phyloP scores from a whole-genome alignment of 108 stramenopile genomes.

The Cyclotella choctawhatcheeana region DNA sequence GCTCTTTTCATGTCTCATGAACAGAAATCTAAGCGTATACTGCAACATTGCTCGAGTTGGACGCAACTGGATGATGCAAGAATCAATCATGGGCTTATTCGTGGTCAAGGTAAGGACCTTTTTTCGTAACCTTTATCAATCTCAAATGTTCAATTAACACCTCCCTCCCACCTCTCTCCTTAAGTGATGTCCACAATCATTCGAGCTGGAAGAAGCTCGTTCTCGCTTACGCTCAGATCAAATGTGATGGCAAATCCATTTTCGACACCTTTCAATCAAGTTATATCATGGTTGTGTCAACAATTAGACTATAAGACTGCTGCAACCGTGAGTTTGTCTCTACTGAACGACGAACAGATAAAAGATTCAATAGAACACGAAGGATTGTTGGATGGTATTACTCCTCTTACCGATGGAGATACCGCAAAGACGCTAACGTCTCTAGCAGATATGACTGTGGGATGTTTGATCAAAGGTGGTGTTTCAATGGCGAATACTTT shows the following conservation, averaged over 20 bases:
- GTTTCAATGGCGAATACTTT: conserved; percentile 64
- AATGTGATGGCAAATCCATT: conserved; percentile 55
- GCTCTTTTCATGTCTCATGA: conserved; percentile 41
- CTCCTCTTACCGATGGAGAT: conserved; percentile 31
- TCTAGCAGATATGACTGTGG: conserved; percentile 85
- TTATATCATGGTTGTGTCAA: conserved; percentile 79
- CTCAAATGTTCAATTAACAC: not conserved
- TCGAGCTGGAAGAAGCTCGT: conserved; percentile 22
- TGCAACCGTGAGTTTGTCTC: conserved; percentile 71
- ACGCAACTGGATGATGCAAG: conserved; percentile 62
- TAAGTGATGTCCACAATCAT: conserved; percentile 30
- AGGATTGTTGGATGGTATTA: conserved; percentile 80
- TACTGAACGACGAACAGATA: conserved; percentile 59
- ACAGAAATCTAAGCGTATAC: conserved; percentile 64
- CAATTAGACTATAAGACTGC: conserved; percentile 78
- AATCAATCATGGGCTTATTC: conserved; percentile 45
- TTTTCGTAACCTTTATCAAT: not conserved
- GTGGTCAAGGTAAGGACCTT: conserved; percentile 56
- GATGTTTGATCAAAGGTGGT: conserved; percentile 78
- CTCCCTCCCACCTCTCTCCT: not conserved
- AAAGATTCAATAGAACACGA: conserved; percentile 51
- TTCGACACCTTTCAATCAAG: conserved; percentile 73
- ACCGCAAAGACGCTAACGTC: conserved; percentile 38
- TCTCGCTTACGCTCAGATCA: conserved; percentile 56
- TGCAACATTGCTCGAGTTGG: conserved; percentile 76